A percentile compares a stretch with the other conserved stretches of the same genome.
Conservation (phyloP, 495 filamentous ascomycete genomes). For the Penicillium bovifimosum region DNA sequence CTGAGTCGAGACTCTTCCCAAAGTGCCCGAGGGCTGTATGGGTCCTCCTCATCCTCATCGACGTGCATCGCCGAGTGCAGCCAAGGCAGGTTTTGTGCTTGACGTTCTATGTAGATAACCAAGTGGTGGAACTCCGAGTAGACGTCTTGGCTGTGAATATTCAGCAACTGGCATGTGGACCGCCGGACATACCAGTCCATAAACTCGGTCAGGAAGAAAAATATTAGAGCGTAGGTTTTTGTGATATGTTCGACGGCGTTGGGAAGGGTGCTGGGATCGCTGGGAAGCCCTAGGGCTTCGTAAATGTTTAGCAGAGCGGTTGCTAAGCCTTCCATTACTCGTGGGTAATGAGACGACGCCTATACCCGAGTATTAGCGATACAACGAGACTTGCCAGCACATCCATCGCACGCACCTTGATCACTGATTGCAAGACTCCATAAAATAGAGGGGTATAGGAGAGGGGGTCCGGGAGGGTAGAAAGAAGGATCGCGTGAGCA, state of each 20-base stretch:
- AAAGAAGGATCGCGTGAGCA: conserved; percentile 32
- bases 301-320: conserved; percentile 40
- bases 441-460: conserved; percentile 41
- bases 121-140: conserved; percentile 40
- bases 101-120: conserved; percentile 33
- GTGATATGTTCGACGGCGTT: conserved; percentile 30
- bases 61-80: conserved; percentile 24
- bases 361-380: conserved; percentile 11
- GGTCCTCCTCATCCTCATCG: conserved; percentile 24
- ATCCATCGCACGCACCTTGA: conserved; percentile 33
- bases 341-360: conserved; percentile 44
- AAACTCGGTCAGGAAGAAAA: conserved; percentile 44
- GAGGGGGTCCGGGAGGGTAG: conserved; percentile 32
- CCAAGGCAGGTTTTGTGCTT: conserved; percentile 20
- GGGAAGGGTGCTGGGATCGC: conserved; percentile 13
- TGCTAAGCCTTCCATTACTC: conserved; percentile 40
- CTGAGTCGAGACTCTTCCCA: conserved; percentile 37
- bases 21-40: conserved; percentile 21
- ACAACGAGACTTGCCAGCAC: neutral
- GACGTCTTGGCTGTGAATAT: conserved; percentile 42
- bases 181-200: conserved; percentile 45
- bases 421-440: conserved; percentile 40
- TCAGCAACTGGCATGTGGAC: conserved; percentile 38
- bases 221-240: conserved; percentile 40
- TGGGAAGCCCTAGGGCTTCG: conserved; percentile 27